These are phyloP conservation scores for Boletus subluridellus DNA, from an alignment of 1,284 basidiomycete genomes.

Conservation along the genomic window DNA sequence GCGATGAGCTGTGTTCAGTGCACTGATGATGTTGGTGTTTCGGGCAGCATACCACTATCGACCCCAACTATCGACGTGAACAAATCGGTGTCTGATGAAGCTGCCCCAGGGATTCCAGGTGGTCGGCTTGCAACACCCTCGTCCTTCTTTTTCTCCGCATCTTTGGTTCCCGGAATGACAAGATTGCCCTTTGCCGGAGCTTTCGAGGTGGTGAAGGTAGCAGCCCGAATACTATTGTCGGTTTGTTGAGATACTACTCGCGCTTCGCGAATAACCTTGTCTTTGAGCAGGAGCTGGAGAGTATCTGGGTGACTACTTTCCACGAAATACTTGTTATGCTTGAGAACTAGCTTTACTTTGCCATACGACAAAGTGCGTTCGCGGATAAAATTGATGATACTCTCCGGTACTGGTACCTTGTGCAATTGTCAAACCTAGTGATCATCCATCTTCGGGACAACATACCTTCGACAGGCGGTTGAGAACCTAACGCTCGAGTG, in stretches of 20 bases:
- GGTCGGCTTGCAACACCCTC: slow-evolving; percentile 42
- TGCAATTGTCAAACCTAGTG: slow-evolving; percentile 4
- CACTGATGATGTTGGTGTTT: neutral
- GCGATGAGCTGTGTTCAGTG: slow-evolving; percentile 5
- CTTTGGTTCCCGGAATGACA: slow-evolving; percentile 82
- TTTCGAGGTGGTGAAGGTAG: slow-evolving; percentile 82
- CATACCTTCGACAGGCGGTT: slow-evolving; percentile 82
- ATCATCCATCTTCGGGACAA: neutral
- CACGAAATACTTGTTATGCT: slow-evolving; percentile 94
- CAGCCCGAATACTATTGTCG: slow-evolving; percentile 68
- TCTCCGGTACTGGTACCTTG: slow-evolving; percentile 85
- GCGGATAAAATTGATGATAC: slow-evolving; percentile 79
- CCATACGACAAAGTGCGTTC: slow-evolving; percentile 92
- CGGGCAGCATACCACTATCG: slow-evolving; percentile 62
- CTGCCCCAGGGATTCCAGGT: slow-evolving; percentile 31
- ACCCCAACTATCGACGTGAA: slow-evolving; percentile 92
- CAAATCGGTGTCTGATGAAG: slow-evolving; percentile 63
- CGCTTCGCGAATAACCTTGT: slow-evolving; percentile 78
- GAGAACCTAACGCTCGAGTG: slow-evolving; percentile 54
- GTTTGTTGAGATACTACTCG: slow-evolving; percentile 62
- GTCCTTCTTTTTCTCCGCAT: slow-evolving; percentile 63
- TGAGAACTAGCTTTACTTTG: slow-evolving; percentile 94
- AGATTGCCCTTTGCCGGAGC: slow-evolving; percentile 78
- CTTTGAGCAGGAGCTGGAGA: slow-evolving; percentile 81
- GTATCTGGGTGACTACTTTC: slow-evolving; percentile 93